A percentile compares a stretch with the other conserved stretches of the same genome.
These are phyloP conservation scores for Neurospora sp. DNA, from an alignment of 495 filamentous ascomycete species.

Conservation along the genomic window DNA sequence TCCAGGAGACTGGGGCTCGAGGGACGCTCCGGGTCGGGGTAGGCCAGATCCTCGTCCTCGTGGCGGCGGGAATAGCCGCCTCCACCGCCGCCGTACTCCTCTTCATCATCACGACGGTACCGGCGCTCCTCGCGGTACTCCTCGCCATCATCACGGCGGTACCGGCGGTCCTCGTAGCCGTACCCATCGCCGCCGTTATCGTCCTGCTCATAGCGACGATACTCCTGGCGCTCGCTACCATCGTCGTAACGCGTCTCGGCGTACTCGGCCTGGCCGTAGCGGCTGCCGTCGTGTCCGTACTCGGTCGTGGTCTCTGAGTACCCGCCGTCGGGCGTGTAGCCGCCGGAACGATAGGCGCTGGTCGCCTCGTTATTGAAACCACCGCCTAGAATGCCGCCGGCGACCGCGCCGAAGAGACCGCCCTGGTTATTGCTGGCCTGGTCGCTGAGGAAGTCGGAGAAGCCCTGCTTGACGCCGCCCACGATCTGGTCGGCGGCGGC, in stretches of 20 bases:
- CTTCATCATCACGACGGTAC: conserved; percentile 1
- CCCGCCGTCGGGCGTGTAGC: conserved; percentile 29
- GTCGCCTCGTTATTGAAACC: conserved; percentile 33
- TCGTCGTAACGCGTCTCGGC: conserved; percentile 31
- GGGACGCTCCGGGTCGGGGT: neutral
- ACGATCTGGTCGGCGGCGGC: conserved; percentile 37
- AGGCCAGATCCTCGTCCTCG: conserved; percentile 1
- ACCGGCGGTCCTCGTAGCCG: conserved; percentile 27
- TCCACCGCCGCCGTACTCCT: neutral
- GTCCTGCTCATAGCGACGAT: conserved; percentile 32
- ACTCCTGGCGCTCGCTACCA: conserved; percentile 36
- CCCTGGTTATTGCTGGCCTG: conserved; percentile 27
- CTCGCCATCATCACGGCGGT: conserved; percentile 16
- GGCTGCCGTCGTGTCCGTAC: conserved; percentile 33
- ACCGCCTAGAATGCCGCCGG: conserved; percentile 37
- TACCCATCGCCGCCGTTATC: conserved; percentile 23
- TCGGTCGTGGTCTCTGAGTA: conserved; percentile 34
- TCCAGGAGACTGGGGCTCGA: conserved; percentile 18
- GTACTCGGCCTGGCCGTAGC: conserved; percentile 40
- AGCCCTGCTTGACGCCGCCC: conserved; percentile 32
- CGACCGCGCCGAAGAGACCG: conserved; percentile 31
- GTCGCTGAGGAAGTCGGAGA: conserved; percentile 23
- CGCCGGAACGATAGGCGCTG: conserved; percentile 28
- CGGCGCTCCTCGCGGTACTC: conserved; percentile 5
- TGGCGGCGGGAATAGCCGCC: neutral